Evolutionary conservation across 2,329 filamentous ascomycete genomes (phyloP), one percentile per base, ranked within the genome.

Genomic region (Colletotrichum costaricense): DNA sequence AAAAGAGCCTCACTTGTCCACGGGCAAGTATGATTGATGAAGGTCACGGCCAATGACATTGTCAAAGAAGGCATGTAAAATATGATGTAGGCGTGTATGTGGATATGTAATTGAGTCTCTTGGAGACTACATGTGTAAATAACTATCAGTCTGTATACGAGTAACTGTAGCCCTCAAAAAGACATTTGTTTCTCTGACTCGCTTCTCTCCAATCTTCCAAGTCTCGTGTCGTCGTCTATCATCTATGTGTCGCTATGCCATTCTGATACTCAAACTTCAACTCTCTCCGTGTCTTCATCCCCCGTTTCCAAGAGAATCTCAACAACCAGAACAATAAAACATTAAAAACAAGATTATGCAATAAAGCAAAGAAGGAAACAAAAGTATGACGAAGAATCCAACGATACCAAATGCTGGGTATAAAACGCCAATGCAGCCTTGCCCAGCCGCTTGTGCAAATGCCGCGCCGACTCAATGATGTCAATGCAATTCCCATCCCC

Each of bases 391-490:
- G 30, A 59, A 42, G 33, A 57, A 60, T 46, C 52, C 35, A 67
- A 55, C 46, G 52, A 26, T 63, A 72, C 57, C 72, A 63, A 66
- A 72, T 72, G 68, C 72, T 74, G 72, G 72, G 72, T 74, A 74
- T 74, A 74, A 26, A 74, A 74, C 72, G 57, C 72, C 72, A 67
- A 30, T 72, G 68, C 66, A 60, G 59, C 59, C 26, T 70, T 73
- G 30, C 42, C 67, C 38, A 60, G 60, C 70, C 70, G 70, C 70
- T 68, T 70, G 67, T 72, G 69, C 67, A 70, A 65, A 72, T 74
- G 72, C 63, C 62, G 14, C 24, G 22, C 14, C 49, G 19, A 66
- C 46, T 57, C 19, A 16, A 58, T 28, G 35, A 49, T 59, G 55
- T 52, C 14, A 22, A 58, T 46, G 35, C 57, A 49, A n/a, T 42